Evolutionary conservation across 352 stramenopile species (phyloP).

Genomic region (Pythium oligandrum): DNA sequence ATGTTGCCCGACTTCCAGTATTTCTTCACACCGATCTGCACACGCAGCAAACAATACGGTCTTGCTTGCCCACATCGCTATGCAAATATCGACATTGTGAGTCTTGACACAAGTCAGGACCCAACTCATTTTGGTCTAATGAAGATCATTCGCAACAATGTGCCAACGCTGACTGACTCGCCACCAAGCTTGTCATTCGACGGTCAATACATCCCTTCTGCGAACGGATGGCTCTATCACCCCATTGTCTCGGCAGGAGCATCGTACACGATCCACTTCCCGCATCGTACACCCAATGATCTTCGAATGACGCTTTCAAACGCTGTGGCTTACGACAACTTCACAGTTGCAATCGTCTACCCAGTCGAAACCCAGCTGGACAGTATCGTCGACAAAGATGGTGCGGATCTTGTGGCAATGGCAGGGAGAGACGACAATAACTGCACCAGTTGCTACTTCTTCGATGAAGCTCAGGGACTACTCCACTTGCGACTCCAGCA

Average conservation of each 20-base stretch:
- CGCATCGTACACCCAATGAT: constrained; percentile 15
- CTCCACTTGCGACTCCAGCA: constrained; percentile 20
- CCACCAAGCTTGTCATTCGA: constrained; percentile 16
- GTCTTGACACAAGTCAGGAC: constrained; percentile 15
- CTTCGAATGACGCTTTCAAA: constrained; percentile 24
- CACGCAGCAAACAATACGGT: constrained; percentile 10
- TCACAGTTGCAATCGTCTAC: constrained; percentile 24
- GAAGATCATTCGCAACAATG: constrained; percentile 23
- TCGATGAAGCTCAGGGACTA: constrained; percentile 13
- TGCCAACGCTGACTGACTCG: neutral
- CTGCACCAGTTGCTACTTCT: constrained; percentile 30
- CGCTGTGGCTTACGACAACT: constrained; percentile 14
- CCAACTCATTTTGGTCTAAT: constrained; percentile 18
- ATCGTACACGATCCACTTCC: constrained; percentile 28
- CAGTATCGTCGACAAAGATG: constrained; percentile 11
- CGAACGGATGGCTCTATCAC: constrained; percentile 34
- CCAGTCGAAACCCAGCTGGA: constrained; percentile 17
- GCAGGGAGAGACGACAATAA: neutral
- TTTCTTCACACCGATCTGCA: constrained; percentile 21
- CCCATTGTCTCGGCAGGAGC: constrained; percentile 27
- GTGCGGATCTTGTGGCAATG: constrained; percentile 7
- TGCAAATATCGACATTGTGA: constrained; percentile 33
- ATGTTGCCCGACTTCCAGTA: constrained; percentile 31
- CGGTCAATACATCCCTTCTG: constrained; percentile 31
- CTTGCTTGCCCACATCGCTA: constrained; percentile 36